These are phyloP conservation scores for Penicillium cosmopolitanum DNA, from an alignment of 495 filamentous ascomycete genomes.

Conservation along the genomic window DNA sequence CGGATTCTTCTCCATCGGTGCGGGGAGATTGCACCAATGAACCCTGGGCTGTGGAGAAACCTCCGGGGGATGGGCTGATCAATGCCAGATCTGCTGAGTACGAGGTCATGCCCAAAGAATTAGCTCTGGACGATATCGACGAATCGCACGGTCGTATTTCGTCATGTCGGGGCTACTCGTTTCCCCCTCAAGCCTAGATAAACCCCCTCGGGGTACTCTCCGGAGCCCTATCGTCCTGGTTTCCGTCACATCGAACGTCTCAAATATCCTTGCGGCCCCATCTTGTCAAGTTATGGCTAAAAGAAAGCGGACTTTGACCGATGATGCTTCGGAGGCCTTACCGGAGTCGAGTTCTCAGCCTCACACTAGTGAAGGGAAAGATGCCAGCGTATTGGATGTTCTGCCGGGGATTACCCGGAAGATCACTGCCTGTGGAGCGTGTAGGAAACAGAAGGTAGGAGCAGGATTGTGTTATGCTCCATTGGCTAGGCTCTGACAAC, in stretches of 20 bases:
- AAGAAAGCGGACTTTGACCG: conserved; percentile 21
- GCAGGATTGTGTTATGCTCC: conserved; percentile 2
- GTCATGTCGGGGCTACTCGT: conserved; percentile 4
- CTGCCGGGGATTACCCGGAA: conserved; percentile 47
- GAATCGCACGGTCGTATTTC: conserved; percentile 16
- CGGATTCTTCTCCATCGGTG: conserved; percentile 27
- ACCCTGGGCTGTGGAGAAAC: conserved; percentile 15
- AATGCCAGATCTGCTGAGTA: conserved; percentile 8
- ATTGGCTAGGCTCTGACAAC: conserved; percentile 13
- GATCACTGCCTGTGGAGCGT: conserved; percentile 50
- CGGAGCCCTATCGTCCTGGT: conserved; percentile 11
- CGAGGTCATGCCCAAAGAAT: conserved; percentile 11
- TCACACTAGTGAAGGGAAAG: conserved; percentile 10
- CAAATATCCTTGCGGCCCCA: neutral
- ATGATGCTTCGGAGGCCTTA: conserved; percentile 21
- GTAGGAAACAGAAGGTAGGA: conserved; percentile 48
- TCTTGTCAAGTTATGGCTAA: conserved; percentile 13
- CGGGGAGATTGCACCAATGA: conserved; percentile 18
- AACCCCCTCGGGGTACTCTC: conserved; percentile 23
- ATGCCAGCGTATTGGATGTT: conserved; percentile 22
- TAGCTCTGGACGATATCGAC: neutral
- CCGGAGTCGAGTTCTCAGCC: conserved; percentile 16
- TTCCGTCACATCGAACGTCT: neutral
- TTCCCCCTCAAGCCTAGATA: conserved; percentile 17
- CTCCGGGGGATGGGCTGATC: conserved; percentile 13